These are phyloP conservation scores for Epichloe coenophiala DNA, from an alignment of 2,329 filamentous ascomycete genomes.

Conservation along the genomic window DNA sequence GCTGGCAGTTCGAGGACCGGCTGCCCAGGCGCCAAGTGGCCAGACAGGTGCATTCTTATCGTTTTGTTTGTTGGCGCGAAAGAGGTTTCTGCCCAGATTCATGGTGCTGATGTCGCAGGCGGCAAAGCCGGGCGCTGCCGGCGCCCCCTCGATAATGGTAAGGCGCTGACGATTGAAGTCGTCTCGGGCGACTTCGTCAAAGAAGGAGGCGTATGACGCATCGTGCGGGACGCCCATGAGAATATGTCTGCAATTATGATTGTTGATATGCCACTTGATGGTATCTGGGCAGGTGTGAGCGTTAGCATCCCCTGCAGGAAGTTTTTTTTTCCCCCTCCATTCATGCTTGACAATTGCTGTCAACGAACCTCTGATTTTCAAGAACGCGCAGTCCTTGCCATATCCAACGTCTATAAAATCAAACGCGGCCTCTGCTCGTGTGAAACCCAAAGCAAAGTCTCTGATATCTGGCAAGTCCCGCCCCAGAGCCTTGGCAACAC, in stretches of 20 bases:
- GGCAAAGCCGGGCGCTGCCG: conserved; percentile 35
- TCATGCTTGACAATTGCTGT: background rate
- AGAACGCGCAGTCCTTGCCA: conserved; percentile 43
- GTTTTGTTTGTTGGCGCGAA: conserved; percentile 39
- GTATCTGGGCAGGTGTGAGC: conserved; percentile 23
- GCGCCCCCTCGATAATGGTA: conserved; percentile 41
- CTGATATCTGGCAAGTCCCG: conserved; percentile 34
- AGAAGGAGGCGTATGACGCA: conserved; percentile 43
- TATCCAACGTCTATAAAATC: conserved; percentile 51
- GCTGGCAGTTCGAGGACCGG: conserved; percentile 6
- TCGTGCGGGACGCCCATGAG: conserved; percentile 50
- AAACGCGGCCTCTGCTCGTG: conserved; percentile 43
- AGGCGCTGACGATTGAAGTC: conserved; percentile 29
- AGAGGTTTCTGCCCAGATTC: conserved; percentile 32
- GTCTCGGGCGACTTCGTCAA: conserved; percentile 39
- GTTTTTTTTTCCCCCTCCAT: too few species aligned
- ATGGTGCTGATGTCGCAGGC: conserved; percentile 32
- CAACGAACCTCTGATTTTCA: conserved; percentile 42
- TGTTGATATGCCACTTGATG: conserved; percentile 43
- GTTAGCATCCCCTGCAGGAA: background rate
- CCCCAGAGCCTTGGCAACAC: conserved; percentile 35
- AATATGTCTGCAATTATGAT: conserved; percentile 48
- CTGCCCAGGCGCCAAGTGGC: conserved; percentile 8
- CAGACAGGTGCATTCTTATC: conserved; percentile 12
- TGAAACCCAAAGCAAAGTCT: conserved; percentile 48